phyloP scores from a whole-genome alignment of 441 rosid species.

The Jatropha podagrica region DNA sequence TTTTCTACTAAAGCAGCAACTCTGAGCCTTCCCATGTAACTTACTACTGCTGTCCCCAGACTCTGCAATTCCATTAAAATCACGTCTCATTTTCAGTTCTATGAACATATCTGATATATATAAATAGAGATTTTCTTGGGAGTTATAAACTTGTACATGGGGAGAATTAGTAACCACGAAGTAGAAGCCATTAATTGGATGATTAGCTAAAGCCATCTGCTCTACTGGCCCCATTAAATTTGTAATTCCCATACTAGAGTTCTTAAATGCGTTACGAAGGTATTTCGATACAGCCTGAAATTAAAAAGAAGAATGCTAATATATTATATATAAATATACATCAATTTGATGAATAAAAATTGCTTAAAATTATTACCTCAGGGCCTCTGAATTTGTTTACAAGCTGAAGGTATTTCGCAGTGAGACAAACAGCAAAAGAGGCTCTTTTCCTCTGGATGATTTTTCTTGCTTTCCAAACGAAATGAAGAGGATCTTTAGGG shows the following conservation, averaged over 20 bases:
- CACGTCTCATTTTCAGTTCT: too few relatives aligned
- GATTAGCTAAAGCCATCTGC: slow-evolving; percentile 39
- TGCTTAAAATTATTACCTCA: slow-evolving; percentile 27
- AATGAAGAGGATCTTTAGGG: slow-evolving; percentile 34
- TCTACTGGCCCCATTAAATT: slow-evolving; percentile 48
- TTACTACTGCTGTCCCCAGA: slow-evolving; percentile 31
- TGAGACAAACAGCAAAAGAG: slow-evolving; percentile 35
- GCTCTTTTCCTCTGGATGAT: slow-evolving; percentile 31
- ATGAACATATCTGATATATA: too few relatives aligned
- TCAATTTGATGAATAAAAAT: neutral
- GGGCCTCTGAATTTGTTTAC: slow-evolving; percentile 38
- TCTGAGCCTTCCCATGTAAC: slow-evolving; percentile 44
- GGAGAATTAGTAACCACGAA: slow-evolving; percentile 39
- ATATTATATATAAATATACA: too few relatives aligned
- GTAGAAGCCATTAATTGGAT: slow-evolving; percentile 46
- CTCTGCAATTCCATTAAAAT: slow-evolving; percentile 29
- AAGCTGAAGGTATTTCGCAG: slow-evolving; percentile 30
- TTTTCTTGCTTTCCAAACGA: slow-evolving; percentile 33
- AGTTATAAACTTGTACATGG: slow-evolving; percentile 27
- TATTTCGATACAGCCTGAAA: slow-evolving; percentile 37
- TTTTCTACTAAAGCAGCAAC: slow-evolving; percentile 40
- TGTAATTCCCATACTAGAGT: slow-evolving; percentile 42
- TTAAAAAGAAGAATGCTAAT: too few relatives aligned
- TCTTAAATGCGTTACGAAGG: slow-evolving; percentile 25
- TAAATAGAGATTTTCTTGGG: neutral